Conservation (phyloP, 371 early-diverging fungal genomes). For the Dichotomocladium elegans region DNA sequence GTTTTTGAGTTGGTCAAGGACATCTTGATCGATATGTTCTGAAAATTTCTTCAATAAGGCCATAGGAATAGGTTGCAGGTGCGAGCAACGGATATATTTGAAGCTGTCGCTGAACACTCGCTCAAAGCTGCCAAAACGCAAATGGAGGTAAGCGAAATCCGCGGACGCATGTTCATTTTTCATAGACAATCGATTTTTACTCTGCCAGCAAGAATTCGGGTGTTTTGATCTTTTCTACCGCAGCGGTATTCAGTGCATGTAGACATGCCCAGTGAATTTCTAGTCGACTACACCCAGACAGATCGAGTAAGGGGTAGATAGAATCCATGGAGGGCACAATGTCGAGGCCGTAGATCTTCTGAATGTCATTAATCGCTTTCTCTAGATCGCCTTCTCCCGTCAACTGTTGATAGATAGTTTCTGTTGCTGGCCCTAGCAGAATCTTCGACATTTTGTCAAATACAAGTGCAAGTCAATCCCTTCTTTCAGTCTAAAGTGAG, state of each 20-base stretch:
- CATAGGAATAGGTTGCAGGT: slow-evolving; percentile 64
- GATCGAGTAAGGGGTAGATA: slow-evolving; percentile 59
- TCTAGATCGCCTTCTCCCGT: slow-evolving; percentile 35
- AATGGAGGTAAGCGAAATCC: no score
- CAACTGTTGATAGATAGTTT: slow-evolving; percentile 24
- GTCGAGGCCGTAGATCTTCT: slow-evolving; percentile 32
- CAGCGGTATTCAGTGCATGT: slow-evolving; percentile 46
- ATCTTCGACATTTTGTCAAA: slow-evolving; percentile 11
- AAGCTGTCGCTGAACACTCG: slow-evolving; percentile 45
- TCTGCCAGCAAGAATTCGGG: slow-evolving; percentile 42
- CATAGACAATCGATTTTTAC: slow-evolving; percentile 16
- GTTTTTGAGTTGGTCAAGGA: slow-evolving; percentile 43
- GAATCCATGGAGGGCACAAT: slow-evolving; percentile 50
- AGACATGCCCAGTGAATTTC: slow-evolving; percentile 57
- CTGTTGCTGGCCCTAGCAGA: slow-evolving; percentile 31
- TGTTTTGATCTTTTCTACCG: slow-evolving; percentile 28
- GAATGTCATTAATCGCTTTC: slow-evolving; percentile 36
- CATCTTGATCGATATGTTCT: slow-evolving; percentile 42
- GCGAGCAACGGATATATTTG: slow-evolving; percentile 51
- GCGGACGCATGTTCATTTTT: background rate
- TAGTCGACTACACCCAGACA: slow-evolving; percentile 49
- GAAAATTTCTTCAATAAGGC: slow-evolving; percentile 56
- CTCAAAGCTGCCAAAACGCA: slow-evolving; percentile 49
- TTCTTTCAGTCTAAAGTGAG: no score
- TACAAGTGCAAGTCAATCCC: no score